Evolutionary conservation across 2,329 filamentous ascomycete genomes (phyloP).

Genomic region (Fusarium duplospermum): DNA sequence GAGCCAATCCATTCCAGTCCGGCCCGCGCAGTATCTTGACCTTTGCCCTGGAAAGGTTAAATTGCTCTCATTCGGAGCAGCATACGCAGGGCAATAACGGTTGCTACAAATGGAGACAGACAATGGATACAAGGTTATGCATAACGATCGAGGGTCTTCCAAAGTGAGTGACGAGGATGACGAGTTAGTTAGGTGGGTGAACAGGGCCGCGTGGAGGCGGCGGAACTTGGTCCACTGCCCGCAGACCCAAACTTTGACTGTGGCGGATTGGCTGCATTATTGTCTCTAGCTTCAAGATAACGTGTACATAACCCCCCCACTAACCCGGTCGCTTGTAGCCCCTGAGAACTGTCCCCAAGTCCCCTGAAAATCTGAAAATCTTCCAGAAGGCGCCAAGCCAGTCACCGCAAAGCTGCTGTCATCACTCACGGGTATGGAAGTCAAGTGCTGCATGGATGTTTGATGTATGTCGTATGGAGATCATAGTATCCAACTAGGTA

Average conservation of each 20-base stretch:
- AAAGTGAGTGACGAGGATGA: background rate
- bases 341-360: constrained; percentile 27
- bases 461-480: background rate
- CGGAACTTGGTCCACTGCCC: constrained; percentile 6
- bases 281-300: constrained; percentile 14
- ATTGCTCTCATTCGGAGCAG: background rate
- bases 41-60: background rate
- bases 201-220: constrained; percentile 21
- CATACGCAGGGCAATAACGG: background rate
- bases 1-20: constrained; percentile 27
- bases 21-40: background rate
- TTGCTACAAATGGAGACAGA: background rate
- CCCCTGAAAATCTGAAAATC: constrained; percentile 25
- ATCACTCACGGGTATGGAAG: background rate
- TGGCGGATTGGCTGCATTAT: constrained; percentile 18
- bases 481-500: background rate
- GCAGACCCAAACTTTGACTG: background rate
- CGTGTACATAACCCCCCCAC: constrained; percentile 10
- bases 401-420: background rate
- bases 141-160: background rate
- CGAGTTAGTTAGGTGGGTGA: constrained; percentile 18
- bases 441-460: background rate
- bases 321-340: constrained; percentile 1
- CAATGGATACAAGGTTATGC: background rate
- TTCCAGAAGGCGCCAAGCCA: constrained; percentile 29